Evolutionary conservation across 2,329 filamentous ascomycete genomes (phyloP), one percentile per base, ranked within the genome.

Genomic region (Byssoonygena ceratinophila): DNA sequence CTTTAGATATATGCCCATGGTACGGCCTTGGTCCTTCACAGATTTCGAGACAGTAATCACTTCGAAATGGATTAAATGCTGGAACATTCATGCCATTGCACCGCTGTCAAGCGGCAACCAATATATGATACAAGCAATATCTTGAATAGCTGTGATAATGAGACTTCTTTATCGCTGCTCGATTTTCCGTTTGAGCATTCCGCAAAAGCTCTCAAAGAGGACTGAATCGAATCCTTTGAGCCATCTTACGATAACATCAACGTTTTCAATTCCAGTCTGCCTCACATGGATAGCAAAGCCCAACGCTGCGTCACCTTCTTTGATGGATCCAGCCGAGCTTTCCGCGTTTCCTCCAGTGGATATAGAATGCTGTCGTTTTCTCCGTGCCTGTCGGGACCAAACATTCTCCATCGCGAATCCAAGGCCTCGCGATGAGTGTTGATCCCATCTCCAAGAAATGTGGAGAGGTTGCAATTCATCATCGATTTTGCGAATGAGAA

Each of bases 131-230:
- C 27, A 9, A 29, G 9, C 27, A 29, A 4, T 29, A 4, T 4
- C 5, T 9, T 29, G 27, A 29, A 29, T 29, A 9, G 27, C 4
- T 29, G 27, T 9, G 27, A 9, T 9, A 9, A 29, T 29, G 9
- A 9, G 18, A 5, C 4, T 2, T 14, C 6, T 41, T 50, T 11
- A 50, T 20, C 37, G 37, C 20, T 22, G 12, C 27, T 43, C 64
- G 32, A 71, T 22, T 52, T 76, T 78, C 32, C 78, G 73, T 66
- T 82, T 85, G 41, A 94, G 58, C 72, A 90, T 88, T 0, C 87
- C 89, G 55, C 82, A 84, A 57, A 98, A 88, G 64, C 90, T 96
- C 69, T 94, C 86, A 67, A 91, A 95, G 0, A 92, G 63, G 0
- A 82, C 75, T 16, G 78, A 73, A 58, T 94, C 85, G 4, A 75